phyloP scores from a whole-genome alignment of 495 filamentous ascomycete genomes.

The Amniculicola lignicola region DNA sequence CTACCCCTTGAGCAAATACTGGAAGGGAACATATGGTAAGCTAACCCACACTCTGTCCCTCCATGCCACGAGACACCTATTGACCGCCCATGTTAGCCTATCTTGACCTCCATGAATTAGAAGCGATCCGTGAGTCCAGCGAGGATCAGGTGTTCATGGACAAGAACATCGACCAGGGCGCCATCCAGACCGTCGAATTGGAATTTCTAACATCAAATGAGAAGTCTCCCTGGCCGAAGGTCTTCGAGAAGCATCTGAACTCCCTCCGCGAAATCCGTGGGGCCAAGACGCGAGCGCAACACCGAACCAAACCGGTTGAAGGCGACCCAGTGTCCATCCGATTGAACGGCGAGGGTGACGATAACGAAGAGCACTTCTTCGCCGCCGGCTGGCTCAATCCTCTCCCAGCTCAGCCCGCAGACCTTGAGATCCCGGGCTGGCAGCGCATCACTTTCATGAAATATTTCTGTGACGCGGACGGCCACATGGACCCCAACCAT shows the following conservation, averaged over 20 bases:
- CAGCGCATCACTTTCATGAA: conserved; percentile 45
- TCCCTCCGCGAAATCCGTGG: conserved; percentile 11
- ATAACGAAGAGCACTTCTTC: conserved; percentile 32
- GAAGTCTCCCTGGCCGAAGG: conserved; percentile 28
- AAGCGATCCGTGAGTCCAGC: background rate
- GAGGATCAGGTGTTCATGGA: conserved; percentile 17
- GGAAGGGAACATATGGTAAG: conserved; percentile 40
- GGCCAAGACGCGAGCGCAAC: conserved; percentile 37
- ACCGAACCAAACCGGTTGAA: conserved; percentile 14
- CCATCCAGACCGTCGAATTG: conserved; percentile 7
- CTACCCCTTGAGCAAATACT: conserved; percentile 32
- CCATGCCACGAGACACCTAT: no score
- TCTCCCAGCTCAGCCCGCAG: conserved; percentile 34
- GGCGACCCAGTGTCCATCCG: conserved; percentile 22
- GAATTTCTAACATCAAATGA: background rate
- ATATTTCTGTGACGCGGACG: conserved; percentile 32
- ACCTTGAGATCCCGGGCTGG: conserved; percentile 38
- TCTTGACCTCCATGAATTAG: background rate
- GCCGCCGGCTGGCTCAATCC: conserved; percentile 41
- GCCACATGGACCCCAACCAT: conserved; percentile 22
- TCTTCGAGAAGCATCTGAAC: conserved; percentile 36
- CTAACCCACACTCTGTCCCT: background rate
- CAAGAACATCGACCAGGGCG: conserved; percentile 19
- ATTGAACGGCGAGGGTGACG: conserved; percentile 31
- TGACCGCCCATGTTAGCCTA: no score